Evolutionary conservation across 768 basidiomycete genomes (phyloP).

Genomic region (Mycena amicta): DNA sequence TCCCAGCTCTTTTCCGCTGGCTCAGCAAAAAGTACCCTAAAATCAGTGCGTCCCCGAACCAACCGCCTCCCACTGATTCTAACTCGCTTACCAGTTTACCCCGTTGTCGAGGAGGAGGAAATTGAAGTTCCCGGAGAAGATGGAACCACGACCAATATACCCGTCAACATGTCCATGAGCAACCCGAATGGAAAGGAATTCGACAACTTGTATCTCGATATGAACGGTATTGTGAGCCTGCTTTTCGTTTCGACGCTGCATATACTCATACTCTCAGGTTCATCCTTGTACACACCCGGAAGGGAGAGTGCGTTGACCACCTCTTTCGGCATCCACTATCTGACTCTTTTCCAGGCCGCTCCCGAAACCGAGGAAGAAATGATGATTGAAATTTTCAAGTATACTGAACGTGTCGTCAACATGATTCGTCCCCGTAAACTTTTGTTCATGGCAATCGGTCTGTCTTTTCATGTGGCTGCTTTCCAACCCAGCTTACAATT

Average conservation of each 20-base stretch:
- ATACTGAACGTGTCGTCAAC: constrained; percentile 96
- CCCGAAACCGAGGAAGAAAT: constrained; percentile 98
- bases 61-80: background rate
- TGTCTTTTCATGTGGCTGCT: constrained; percentile 24
- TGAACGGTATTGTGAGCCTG: constrained; percentile 93
- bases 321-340: constrained; percentile 3
- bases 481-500: background rate
- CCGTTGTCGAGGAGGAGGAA: constrained; percentile 87
- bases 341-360: constrained; percentile 61
- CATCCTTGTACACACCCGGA: constrained; percentile 99
- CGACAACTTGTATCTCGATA: constrained; percentile 96
- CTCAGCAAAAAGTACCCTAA: constrained; percentile 98
- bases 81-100: constrained; percentile 49
- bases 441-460: constrained; percentile 98
- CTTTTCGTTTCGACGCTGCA: background rate
- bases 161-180: constrained; percentile 73
- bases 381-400: constrained; percentile 97
- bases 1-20: constrained; percentile 98
- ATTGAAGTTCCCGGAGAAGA: constrained; percentile 65
- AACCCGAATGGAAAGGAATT: constrained; percentile 98
- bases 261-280: constrained; percentile 52
- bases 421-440: constrained; percentile 95
- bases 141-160: constrained; percentile 69
- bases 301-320: constrained; percentile 66
- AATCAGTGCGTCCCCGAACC: constrained; percentile 63